Conservation (phyloP, 331 rosid species). For the Phaseolus coccineus region DNA sequence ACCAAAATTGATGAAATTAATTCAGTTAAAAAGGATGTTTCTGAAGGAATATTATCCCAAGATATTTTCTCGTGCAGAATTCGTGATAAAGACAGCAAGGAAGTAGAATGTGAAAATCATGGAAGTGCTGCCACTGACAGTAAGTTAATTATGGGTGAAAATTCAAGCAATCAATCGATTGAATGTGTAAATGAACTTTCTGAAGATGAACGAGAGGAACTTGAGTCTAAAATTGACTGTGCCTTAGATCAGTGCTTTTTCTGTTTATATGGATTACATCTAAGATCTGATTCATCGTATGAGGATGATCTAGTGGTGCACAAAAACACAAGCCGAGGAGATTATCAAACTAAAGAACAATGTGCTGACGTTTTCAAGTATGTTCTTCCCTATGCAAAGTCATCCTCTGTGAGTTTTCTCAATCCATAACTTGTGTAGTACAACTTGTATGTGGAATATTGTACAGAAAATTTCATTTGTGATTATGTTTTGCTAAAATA, state of each 20-base stretch:
- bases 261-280: slow-evolving; percentile 92
- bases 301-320: slow-evolving; percentile 89
- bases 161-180: slow-evolving; percentile 53
- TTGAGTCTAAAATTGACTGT: slow-evolving; percentile 79
- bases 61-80: slow-evolving; percentile 52
- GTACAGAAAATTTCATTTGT: slow-evolving; percentile 27
- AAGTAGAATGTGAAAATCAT: slow-evolving; percentile 56
- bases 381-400: slow-evolving; percentile 94
- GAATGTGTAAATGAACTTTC: slow-evolving; percentile 67
- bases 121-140: slow-evolving; percentile 57
- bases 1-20: slow-evolving; percentile 56
- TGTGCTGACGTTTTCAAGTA: slow-evolving; percentile 97
- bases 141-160: slow-evolving; percentile 55
- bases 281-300: slow-evolving; percentile 88
- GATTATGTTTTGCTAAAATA: slow-evolving; percentile 25
- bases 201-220: slow-evolving; percentile 95
- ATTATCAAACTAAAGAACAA: slow-evolving; percentile 95
- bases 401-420: slow-evolving; percentile 85
- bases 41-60: slow-evolving; percentile 56
- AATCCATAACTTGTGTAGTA: slow-evolving; percentile 41
- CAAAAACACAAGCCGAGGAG: slow-evolving; percentile 95
- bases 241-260: slow-evolving; percentile 96
- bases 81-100: slow-evolving; percentile 56
- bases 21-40: slow-evolving; percentile 55
- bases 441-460: slow-evolving; percentile 41